Conservation (phyloP, 2,329 filamentous ascomycete genomes). For the Phoma sp. region DNA sequence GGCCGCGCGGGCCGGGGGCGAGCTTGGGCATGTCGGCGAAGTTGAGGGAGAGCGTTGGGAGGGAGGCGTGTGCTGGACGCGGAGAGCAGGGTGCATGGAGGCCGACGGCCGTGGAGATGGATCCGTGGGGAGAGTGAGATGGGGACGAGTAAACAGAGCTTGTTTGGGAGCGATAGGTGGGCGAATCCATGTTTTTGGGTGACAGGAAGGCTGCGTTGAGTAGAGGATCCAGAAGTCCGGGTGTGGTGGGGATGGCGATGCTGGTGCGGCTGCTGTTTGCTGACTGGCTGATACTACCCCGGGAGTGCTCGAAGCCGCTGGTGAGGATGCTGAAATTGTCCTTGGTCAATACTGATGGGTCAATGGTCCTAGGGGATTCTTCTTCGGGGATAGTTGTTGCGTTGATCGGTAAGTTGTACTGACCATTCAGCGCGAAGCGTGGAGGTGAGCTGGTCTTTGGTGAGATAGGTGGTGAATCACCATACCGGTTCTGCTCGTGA, state of each 20-base stretch:
- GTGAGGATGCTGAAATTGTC: conserved; percentile 31
- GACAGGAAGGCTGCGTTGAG: conserved; percentile 32
- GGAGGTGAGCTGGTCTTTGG: conserved; percentile 45
- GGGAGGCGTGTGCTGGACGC: conserved; percentile 27
- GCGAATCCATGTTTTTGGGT: conserved; percentile 8
- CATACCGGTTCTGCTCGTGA: conserved; percentile 20
- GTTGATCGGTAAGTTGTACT: conserved; percentile 36
- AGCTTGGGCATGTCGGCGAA: conserved; percentile 35
- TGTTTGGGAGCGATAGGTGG: conserved; percentile 21
- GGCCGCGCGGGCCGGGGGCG: conserved; percentile 29
- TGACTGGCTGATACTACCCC: conserved; percentile 13
- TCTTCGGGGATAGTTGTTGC: conserved; percentile 40
- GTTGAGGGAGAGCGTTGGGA: conserved; percentile 31
- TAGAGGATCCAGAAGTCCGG: conserved; percentile 30
- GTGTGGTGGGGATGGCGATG: conserved; percentile 22
- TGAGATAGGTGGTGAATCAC: conserved; percentile 48
- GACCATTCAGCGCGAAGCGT: conserved; percentile 20
- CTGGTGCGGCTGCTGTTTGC: conserved; percentile 20
- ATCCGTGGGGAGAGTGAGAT: conserved; percentile 11
- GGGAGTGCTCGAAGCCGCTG: conserved; percentile 20
- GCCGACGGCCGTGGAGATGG: not conserved
- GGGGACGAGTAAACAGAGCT: conserved; percentile 26
- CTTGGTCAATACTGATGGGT: conserved; percentile 36
- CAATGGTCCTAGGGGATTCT: conserved; percentile 32
- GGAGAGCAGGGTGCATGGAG: conserved; percentile 32